These are phyloP conservation scores for Kluyveromyces siamensis DNA, from an alignment of 805 yeast species.

Conservation along the genomic window DNA sequence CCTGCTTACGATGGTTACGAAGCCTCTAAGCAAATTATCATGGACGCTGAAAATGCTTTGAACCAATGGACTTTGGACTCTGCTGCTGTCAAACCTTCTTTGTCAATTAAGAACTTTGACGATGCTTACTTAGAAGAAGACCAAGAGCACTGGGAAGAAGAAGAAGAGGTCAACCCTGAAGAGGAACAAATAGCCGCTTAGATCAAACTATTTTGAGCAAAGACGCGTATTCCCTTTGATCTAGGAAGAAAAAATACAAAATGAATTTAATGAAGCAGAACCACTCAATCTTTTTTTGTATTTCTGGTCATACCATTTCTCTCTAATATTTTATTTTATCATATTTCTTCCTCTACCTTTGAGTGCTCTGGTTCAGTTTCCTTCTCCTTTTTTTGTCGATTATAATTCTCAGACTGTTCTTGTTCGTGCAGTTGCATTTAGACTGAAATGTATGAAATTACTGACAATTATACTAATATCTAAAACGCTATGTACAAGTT, in stretches of 20 bases:
- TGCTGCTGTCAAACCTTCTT: constrained; percentile 75
- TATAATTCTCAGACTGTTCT: background rate
- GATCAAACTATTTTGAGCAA: too few relatives aligned
- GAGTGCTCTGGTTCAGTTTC: background rate
- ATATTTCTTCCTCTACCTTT: background rate
- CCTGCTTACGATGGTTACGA: constrained; percentile 84
- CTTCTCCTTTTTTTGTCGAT: background rate
- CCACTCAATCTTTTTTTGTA: background rate
- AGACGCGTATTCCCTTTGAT: background rate
- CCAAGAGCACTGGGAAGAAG: constrained; percentile 42
- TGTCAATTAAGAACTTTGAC: constrained; percentile 53
- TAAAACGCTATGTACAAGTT: background rate
- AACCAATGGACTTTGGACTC: constrained; percentile 78
- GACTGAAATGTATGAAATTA: background rate
- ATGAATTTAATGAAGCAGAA: too few relatives aligned
- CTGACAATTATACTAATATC: background rate
- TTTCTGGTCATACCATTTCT: background rate
- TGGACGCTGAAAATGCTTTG: constrained; percentile 77
- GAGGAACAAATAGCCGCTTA: constrained; percentile 1
- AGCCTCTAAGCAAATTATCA: constrained; percentile 78
- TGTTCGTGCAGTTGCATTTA: background rate
- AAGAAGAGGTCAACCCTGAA: constrained; percentile 6
- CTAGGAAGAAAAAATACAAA: background rate
- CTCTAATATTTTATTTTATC: background rate
- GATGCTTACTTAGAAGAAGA: constrained; percentile 45